Evolutionary conservation across 2,329 filamentous ascomycete genomes (phyloP), one percentile per base, ranked within the genome.

Genomic region (Ambrosiella cleistominuta): DNA sequence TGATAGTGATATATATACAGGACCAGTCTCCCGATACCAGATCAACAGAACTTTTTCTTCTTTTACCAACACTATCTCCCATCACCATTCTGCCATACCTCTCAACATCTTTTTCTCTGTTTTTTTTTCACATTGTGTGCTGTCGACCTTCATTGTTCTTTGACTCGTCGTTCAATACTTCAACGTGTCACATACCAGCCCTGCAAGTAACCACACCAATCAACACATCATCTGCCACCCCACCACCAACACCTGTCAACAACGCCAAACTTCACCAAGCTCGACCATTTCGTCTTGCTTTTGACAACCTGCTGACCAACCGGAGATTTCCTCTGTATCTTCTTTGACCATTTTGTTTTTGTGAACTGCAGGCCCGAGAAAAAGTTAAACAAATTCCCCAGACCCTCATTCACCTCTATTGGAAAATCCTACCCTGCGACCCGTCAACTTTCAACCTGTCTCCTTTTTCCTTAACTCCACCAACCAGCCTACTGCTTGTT

Each of bases 351-450:
- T 27, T 27, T 27, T 27, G 27, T 27, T 27, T 27, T 27, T 27
- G 27, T 27, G 27, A 27, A 27, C 44, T 47, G 11, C 44, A 47
- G 15, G n/a, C 44, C 44, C 44, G 15, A 7, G 13, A 17, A 47
- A 13, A 13, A 17, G 19, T 17, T 17, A 47, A 8, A 8, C 7
- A 47, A 47, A 47, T 47, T 17, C 19, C 44, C n/a, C 12, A 47
- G 44, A 17, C 19, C 44, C 44, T 17, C 8, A 47, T 15, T 47
- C 44, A 17, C 19, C 53, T 11, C 27, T 17, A 15, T 56, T 47
- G 54, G 39, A 47, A 56, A 53, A 53, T 53, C 51, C 51, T 53
- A 53, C 51, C 37, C 51, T 36, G 54, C 38, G 38, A 44, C 15
- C 47, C 50, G 19, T 35, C 36, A 53, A 35, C 19, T 53, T 27